A percentile compares a stretch with the other conserved stretches of the same genome.
Evolutionary conservation across 768 basidiomycete species (phyloP).

Genomic region (Auricularia heimuer): DNA sequence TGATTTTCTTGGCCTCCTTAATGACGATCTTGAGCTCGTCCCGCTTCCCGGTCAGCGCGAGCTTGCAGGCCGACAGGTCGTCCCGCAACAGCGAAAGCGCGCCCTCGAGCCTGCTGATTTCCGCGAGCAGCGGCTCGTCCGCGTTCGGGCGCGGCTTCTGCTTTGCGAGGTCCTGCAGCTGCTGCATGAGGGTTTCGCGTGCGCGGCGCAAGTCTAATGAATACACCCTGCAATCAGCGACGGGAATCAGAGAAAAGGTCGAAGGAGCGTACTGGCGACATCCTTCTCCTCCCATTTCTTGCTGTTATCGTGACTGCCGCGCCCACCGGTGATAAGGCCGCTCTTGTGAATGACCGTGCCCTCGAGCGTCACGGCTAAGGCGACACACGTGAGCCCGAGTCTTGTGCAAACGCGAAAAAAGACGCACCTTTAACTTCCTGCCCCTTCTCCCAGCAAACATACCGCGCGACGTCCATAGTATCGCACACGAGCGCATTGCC

Average conservation of each 20-base stretch:
- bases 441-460: too few species aligned
- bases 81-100: conserved; percentile 66
- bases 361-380: conserved; percentile 38
- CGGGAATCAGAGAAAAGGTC: neutral
- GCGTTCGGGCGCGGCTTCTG: conserved; percentile 74
- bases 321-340: conserved; percentile 93
- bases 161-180: conserved; percentile 76
- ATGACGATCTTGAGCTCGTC: conserved; percentile 79
- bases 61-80: conserved; percentile 69
- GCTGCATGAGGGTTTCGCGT: conserved; percentile 59
- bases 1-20: conserved; percentile 52
- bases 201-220: conserved; percentile 42
- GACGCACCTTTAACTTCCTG: conserved; percentile 31
- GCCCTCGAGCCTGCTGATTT: conserved; percentile 72
- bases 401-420: neutral
- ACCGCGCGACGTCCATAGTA: too few species aligned
- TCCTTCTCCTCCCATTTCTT: conserved; percentile 96
- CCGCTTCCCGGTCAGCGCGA: conserved; percentile 66
- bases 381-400: neutral
- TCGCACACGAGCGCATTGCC: too few species aligned
- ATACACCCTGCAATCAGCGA: conserved; percentile 1
- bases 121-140: conserved; percentile 68
- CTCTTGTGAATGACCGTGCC: conserved; percentile 97
- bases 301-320: conserved; percentile 57
- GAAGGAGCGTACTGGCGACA: conserved; percentile 54